These are phyloP conservation scores for Ogataea methanolica DNA, from an alignment of 805 yeast genomes.

Conservation along the genomic window DNA sequence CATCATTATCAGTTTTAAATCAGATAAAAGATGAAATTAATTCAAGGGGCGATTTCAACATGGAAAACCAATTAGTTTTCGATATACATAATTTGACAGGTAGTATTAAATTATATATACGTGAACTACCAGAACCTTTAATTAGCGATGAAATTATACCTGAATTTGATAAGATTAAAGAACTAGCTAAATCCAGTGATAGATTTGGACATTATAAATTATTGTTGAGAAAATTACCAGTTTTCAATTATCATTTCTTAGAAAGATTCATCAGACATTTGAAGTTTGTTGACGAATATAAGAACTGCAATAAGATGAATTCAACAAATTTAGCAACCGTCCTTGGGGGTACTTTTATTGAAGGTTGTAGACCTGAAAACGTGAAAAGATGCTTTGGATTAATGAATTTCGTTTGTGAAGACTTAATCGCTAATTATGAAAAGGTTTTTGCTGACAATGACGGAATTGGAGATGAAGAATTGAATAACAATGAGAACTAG, in stretches of 20 bases:
- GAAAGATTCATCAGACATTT: slow-evolving; percentile 67
- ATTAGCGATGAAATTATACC: slow-evolving; percentile 65
- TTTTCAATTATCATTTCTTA: slow-evolving; percentile 62
- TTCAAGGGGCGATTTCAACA: slow-evolving; percentile 40
- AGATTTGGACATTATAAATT: slow-evolving; percentile 23
- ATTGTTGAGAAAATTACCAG: slow-evolving; percentile 45
- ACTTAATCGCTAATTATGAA: slow-evolving; percentile 41
- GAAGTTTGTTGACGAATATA: slow-evolving; percentile 59
- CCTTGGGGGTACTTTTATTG: slow-evolving; percentile 61
- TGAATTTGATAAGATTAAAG: slow-evolving; percentile 40
- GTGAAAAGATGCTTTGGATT: slow-evolving; percentile 47
- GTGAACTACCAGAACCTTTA: slow-evolving; percentile 85
- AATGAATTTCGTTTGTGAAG: slow-evolving; percentile 50
- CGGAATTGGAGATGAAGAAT: no score
- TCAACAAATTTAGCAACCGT: slow-evolving; percentile 89
- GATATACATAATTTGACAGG: slow-evolving; percentile 88
- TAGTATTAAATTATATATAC: slow-evolving; percentile 73
- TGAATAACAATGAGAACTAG: no score
- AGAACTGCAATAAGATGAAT: slow-evolving; percentile 76
- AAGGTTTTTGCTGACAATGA: slow-evolving; percentile 25
- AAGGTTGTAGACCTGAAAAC: slow-evolving; percentile 46
- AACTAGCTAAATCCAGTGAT: slow-evolving; percentile 16
- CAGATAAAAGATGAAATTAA: slow-evolving; percentile 42
- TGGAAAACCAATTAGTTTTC: slow-evolving; percentile 39
- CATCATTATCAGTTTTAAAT: slow-evolving; percentile 44